Evolutionary conservation across 2,329 filamentous ascomycete genomes (phyloP).

Genomic region (Xylaria arbuscula): DNA sequence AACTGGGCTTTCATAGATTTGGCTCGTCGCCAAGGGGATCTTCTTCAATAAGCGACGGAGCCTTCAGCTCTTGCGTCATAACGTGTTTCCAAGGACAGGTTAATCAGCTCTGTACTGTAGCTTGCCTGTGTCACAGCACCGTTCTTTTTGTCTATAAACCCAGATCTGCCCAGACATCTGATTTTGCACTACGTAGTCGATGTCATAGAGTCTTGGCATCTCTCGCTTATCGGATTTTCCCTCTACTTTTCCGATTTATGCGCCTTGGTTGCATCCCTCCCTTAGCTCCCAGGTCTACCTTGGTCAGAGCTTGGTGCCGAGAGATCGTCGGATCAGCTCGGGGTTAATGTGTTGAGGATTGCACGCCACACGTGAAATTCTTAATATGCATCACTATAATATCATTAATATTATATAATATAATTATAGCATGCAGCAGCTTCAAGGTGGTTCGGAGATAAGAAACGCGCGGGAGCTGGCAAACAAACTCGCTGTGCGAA

Average conservation of each 20-base stretch:
- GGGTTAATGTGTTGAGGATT: neutral
- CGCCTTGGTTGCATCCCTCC: neutral
- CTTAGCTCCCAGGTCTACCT: neutral
- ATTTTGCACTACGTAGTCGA: constrained; percentile 16
- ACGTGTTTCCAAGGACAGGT: neutral
- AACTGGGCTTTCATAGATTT: neutral
- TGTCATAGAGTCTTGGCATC: constrained; percentile 35
- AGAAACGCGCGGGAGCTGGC: neutral
- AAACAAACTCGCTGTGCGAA: neutral
- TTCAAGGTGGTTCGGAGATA: neutral
- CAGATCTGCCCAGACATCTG: neutral
- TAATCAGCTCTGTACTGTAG: neutral
- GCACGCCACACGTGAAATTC: neutral
- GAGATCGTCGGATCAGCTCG: constrained; percentile 8
- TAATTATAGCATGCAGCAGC: neutral
- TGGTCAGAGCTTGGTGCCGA: neutral
- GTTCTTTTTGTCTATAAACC: neutral
- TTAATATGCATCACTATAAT: neutral
- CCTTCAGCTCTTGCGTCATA: constrained; percentile 26
- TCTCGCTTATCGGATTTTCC: constrained; percentile 35
- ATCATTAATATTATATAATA: neutral
- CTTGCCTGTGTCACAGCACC: neutral
- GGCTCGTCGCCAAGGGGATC: constrained; percentile 2
- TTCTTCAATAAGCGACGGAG: neutral
- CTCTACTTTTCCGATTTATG: constrained; percentile 13